Evolutionary conservation across 1,284 basidiomycete genomes (phyloP), one percentile per base, ranked within the genome.

Genomic region (Microbotryum silenes-acaulis): DNA sequence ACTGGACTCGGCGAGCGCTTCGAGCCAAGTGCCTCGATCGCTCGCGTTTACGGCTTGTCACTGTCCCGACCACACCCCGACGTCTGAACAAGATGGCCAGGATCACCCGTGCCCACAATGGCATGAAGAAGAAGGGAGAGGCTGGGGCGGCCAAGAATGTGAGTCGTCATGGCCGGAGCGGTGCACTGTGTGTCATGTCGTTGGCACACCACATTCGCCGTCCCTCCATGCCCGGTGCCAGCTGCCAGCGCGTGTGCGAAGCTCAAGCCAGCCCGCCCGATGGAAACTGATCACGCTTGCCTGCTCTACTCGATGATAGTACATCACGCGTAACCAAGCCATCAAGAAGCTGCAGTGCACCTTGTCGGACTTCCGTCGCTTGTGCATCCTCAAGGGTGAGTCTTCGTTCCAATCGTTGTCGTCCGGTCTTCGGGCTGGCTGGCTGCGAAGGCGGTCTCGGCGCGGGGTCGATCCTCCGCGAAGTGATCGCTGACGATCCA

Each of bases 321-420:
- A 77, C 66, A 69, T 77, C 61, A 98, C 96, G 51, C 85, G 96
- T 50, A 91, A 91, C 63, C 81, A 87, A 63, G 92, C 77, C 16
- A 71, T 77, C 62, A 78, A 77, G 73, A 77, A 77, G 79, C 82
- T 98, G 23, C 96, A 99, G 79, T 89, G 92, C 75, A 94, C 94
- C 45, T 81, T 99, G 47, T 89, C 92, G 60, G 96, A 99, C 78
- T 99, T 99, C 79, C 85, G 96, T 65, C 83, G 96, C 62, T 80
- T 99, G 56, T 99, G 96, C 77, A 99, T 99, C 71, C 80, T 99
- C 71, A 99, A 99, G 81, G 96, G 92, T 89, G 70, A 62, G 79
- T 14, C 50, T 14, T 9, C 33, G 16, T n/a, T n/a, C 25, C 27
- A 33, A 37, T 25, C 59, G 52, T 16, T 31, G 5, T 59, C 45